A percentile compares a stretch with the other conserved stretches of the same genome.
Evolutionary conservation across 2,329 filamentous ascomycete species (phyloP).

Genomic region (Apiospora pterosperma): DNA sequence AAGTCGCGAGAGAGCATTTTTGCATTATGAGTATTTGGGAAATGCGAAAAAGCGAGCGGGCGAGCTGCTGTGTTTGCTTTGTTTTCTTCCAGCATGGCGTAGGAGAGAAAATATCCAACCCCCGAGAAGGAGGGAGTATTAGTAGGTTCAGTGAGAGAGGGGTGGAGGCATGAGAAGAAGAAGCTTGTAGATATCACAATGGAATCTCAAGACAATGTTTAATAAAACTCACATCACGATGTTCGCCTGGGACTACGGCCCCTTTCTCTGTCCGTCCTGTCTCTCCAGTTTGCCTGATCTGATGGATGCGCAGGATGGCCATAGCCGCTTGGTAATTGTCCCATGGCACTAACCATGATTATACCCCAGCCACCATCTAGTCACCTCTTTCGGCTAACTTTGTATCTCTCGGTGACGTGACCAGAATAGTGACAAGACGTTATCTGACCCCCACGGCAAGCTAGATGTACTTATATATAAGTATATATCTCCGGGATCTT

Average conservation of each 20-base stretch:
- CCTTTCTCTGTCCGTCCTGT: neutral
- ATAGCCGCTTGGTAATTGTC: neutral
- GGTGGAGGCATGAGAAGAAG: neutral
- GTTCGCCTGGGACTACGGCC: neutral
- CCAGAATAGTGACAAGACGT: neutral
- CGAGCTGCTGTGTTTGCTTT: neutral
- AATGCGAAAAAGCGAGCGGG: neutral
- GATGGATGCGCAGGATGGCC: no score
- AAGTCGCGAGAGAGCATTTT: neutral
- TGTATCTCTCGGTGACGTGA: neutral
- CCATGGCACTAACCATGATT: no score
- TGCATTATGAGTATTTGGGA: neutral
- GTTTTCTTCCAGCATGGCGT: conserved; percentile 3
- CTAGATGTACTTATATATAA: no score
- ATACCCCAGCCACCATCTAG: neutral
- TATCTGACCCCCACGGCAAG: neutral
- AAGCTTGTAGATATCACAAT: conserved; percentile 9
- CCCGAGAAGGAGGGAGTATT: neutral
- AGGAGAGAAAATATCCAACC: neutral
- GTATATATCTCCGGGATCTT: neutral
- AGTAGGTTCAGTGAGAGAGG: neutral
- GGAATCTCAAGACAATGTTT: conserved; percentile 10
- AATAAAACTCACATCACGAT: conserved; percentile 5
- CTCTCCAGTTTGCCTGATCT: no score
- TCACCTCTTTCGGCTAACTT: neutral